These are phyloP conservation scores for Fragaria iinumae DNA, from an alignment of 306 rosid genomes.

Conservation along the genomic window DNA sequence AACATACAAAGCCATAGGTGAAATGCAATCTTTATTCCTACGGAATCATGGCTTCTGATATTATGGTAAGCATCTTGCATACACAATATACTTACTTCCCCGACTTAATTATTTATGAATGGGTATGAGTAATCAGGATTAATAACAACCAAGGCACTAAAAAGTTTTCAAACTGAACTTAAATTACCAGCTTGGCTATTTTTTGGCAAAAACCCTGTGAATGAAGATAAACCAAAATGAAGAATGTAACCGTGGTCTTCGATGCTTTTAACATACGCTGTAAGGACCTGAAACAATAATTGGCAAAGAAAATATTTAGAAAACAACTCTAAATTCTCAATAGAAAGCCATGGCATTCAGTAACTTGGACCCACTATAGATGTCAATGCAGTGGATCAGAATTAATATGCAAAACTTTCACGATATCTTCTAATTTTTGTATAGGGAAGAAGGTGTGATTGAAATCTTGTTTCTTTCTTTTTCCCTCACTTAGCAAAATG, in stretches of 20 bases:
- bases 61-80: not conserved
- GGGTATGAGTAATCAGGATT: not conserved
- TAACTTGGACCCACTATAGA: not conserved
- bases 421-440: not conserved
- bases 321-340: slow-evolving; percentile 2
- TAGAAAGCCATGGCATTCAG: not conserved
- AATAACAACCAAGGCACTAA: not conserved
- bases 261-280: slow-evolving; percentile 83
- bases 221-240: slow-evolving; percentile 84
- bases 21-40: not conserved
- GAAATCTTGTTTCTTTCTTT: not conserved
- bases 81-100: not conserved
- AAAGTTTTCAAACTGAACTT: not conserved
- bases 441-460: not conserved
- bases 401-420: not conserved
- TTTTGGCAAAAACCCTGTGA: slow-evolving; percentile 77
- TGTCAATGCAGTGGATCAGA: not conserved
- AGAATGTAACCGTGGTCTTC: slow-evolving; percentile 98
- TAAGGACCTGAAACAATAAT: slow-evolving; percentile 57
- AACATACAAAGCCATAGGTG: not conserved
- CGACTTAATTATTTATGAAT: not conserved
- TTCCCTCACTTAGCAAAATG: not conserved
- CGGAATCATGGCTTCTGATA: not conserved
- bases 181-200: slow-evolving; percentile 46
- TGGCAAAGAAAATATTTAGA: not conserved